phyloP scores from a whole-genome alignment of 441 rosid species.

The Populus hybrid region DNA sequence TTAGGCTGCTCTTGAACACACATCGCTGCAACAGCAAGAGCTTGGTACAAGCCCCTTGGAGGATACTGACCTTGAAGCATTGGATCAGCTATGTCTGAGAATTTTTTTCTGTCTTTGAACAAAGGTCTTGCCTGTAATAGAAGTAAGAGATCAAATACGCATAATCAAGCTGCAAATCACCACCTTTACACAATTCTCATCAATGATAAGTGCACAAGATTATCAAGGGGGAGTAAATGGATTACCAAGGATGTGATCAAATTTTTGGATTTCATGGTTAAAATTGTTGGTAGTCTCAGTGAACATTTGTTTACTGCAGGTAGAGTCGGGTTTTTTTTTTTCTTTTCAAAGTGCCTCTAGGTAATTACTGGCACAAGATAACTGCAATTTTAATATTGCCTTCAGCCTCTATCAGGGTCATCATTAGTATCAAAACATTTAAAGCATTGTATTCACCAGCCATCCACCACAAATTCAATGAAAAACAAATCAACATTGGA shows the following conservation, averaged over 20 bases:
- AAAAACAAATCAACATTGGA: too few relatives aligned
- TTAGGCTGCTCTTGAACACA: slow-evolving; percentile 96
- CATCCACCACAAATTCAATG: too few relatives aligned
- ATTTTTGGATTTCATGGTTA: neutral
- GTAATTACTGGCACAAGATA: neutral
- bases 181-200: neutral
- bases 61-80: slow-evolving; percentile 86
- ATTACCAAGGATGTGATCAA: neutral
- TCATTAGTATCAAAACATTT: neutral
- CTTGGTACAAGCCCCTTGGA: slow-evolving; percentile 78
- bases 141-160: neutral
- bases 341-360: neutral
- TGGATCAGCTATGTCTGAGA: slow-evolving; percentile 84
- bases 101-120: slow-evolving; percentile 80
- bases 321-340: neutral
- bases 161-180: neutral
- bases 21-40: slow-evolving; percentile 94
- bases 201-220: neutral
- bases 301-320: neutral
- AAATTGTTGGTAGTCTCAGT: neutral
- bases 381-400: neutral
- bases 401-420: neutral
- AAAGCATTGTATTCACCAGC: too few relatives aligned
- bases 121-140: slow-evolving; percentile 81
- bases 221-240: neutral